Conservation (phyloP, 495 filamentous ascomycete species). For the Aspergillus taichungensis region DNA sequence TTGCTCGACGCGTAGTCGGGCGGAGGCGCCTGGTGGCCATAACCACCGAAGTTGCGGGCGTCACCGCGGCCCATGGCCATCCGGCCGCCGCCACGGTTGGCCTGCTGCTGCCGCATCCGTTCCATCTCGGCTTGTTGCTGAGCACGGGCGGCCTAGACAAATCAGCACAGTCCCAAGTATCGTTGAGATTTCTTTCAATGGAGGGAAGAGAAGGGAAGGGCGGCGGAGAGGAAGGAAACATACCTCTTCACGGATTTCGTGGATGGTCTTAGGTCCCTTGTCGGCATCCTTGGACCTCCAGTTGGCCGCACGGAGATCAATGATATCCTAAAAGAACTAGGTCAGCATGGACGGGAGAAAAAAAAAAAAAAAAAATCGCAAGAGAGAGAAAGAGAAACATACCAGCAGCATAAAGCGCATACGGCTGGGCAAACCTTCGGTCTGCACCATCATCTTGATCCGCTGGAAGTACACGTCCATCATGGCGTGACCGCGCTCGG, state of each 20-base stretch:
- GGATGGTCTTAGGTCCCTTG: slow-evolving; percentile 95
- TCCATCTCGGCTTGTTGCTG: slow-evolving; percentile 52
- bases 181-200: too few species aligned
- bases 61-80: slow-evolving; percentile 69
- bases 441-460: slow-evolving; percentile 70
- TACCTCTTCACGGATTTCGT: slow-evolving; percentile 81
- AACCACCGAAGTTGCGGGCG: slow-evolving; percentile 62
- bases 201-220: too few species aligned
- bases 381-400: slow-evolving; percentile 11
- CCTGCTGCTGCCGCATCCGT: slow-evolving; percentile 37
- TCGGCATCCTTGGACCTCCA: slow-evolving; percentile 78
- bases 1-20: slow-evolving; percentile 66
- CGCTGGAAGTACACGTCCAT: slow-evolving; percentile 93
- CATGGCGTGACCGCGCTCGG: slow-evolving; percentile 69
- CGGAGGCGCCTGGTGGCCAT: slow-evolving; percentile 53
- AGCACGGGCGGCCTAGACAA: slow-evolving; percentile 57
- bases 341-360: background rate
- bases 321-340: slow-evolving; percentile 53
- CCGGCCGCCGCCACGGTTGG: slow-evolving; percentile 50
- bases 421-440: slow-evolving; percentile 71
- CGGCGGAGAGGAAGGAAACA: too few species aligned
- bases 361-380: background rate
- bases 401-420: slow-evolving; percentile 91
- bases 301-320: slow-evolving; percentile 64
- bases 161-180: background rate